A percentile compares a stretch with the other conserved stretches of the same genome.
Conservation (phyloP, 257 asterid genomes). For the Solanum bukasovii region DNA sequence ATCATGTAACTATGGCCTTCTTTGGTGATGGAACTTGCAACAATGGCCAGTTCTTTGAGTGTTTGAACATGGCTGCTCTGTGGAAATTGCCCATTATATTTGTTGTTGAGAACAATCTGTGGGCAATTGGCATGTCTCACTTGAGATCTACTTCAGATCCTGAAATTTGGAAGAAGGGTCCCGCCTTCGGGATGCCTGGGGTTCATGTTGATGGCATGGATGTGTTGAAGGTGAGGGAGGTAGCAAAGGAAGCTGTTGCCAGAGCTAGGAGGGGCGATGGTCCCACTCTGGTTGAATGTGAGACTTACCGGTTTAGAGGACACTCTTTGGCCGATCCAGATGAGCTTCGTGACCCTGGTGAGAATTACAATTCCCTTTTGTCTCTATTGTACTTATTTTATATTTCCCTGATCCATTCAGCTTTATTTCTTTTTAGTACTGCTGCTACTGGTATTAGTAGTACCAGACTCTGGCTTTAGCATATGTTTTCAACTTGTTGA, state of each 20-base stretch:
- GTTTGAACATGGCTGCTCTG: constrained; percentile 96
- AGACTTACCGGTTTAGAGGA: constrained; percentile 95
- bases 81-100: constrained; percentile 95
- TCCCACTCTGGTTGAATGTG: constrained; percentile 92
- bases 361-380: not conserved
- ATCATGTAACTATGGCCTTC: constrained; percentile 84
- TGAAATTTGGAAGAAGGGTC: constrained; percentile 96
- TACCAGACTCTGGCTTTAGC: not conserved
- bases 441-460: not conserved
- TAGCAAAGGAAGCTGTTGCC: constrained; percentile 79
- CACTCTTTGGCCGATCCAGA: constrained; percentile 99
- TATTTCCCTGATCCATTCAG: not conserved
- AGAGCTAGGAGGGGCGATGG: constrained; percentile 98
- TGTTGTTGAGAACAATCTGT: constrained; percentile 94
- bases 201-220: constrained; percentile 98
- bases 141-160: constrained; percentile 97
- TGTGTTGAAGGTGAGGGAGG: constrained; percentile 94
- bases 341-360: constrained; percentile 98
- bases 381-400: not conserved
- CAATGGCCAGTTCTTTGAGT: constrained; percentile 95
- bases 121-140: constrained; percentile 99
- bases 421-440: not conserved
- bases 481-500: not conserved
- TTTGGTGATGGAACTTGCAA: constrained; percentile 98
- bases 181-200: constrained; percentile 98